Conservation (phyloP, 257 asterid genomes). For the Solanum sejunctum region DNA sequence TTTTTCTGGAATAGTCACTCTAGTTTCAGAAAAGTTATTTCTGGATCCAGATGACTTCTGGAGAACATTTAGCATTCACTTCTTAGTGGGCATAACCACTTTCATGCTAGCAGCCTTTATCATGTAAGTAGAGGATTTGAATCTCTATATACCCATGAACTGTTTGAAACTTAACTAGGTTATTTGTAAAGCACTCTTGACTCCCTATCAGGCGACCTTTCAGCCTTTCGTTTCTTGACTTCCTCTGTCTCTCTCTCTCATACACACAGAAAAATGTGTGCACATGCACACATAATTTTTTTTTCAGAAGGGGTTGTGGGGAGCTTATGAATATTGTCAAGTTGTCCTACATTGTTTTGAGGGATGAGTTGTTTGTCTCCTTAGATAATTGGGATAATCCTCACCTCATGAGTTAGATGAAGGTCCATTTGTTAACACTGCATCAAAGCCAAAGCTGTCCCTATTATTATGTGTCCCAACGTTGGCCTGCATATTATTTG, state of each 20-base stretch:
- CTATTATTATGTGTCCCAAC: not conserved
- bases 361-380: not conserved
- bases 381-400: not conserved
- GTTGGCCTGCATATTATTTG: not conserved
- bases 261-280: not conserved
- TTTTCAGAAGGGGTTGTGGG: not conserved
- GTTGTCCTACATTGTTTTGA: not conserved
- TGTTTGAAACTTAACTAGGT: not conserved
- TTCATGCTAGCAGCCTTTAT: constrained; percentile 32
- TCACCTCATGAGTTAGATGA: not conserved
- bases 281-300: not conserved
- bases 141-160: not conserved
- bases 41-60: constrained; percentile 68
- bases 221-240: not conserved
- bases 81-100: constrained; percentile 54
- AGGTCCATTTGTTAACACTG: not conserved
- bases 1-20: constrained; percentile 52
- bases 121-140: constrained; percentile 39
- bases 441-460: not conserved
- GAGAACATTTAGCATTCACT: constrained; percentile 59
- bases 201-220: not conserved
- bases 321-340: not conserved
- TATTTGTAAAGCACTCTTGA: not conserved
- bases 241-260: not conserved
- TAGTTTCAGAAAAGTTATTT: constrained; percentile 46